phyloP scores from a whole-genome alignment of 805 yeast species.

The Wickerhamomyces xylosicus region DNA sequence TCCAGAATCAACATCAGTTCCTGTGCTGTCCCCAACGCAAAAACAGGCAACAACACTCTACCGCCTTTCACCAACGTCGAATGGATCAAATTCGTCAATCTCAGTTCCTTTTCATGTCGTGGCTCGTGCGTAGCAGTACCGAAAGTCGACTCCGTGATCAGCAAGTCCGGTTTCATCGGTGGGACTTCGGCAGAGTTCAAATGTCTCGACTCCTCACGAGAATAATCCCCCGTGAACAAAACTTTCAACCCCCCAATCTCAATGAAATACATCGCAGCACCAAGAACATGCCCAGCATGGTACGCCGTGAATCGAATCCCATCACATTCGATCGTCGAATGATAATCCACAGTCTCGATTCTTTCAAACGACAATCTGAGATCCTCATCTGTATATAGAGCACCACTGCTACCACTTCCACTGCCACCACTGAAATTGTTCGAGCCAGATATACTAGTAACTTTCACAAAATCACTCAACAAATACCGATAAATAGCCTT shows the following conservation, averaged over 20 bases:
- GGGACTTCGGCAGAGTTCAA: conserved; percentile 94
- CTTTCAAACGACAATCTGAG: conserved; percentile 75
- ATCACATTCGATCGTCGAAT: conserved; percentile 88
- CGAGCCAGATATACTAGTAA: conserved; percentile 48
- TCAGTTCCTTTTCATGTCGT: conserved; percentile 70
- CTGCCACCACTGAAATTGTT: conserved; percentile 5
- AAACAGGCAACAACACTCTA: conserved; percentile 83
- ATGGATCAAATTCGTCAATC: conserved; percentile 75
- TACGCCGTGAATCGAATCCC: conserved; percentile 95
- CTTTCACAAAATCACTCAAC: conserved; percentile 86
- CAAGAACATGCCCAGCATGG: conserved; percentile 99
- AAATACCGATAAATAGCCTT: conserved; percentile 97
- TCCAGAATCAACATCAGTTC: conserved; percentile 83
- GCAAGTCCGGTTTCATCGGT: conserved; percentile 71
- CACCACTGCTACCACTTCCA: conserved; percentile 1
- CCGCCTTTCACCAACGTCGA: conserved; percentile 83
- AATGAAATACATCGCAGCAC: conserved; percentile 95
- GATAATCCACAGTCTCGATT: conserved; percentile 92
- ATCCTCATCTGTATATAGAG: conserved; percentile 83
- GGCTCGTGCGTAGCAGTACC: conserved; percentile 98
- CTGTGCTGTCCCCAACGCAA: conserved; percentile 95
- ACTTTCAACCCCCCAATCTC: conserved; percentile 90
- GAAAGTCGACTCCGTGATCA: conserved; percentile 91
- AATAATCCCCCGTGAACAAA: conserved; percentile 92
- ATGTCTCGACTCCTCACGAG: conserved; percentile 93